Percentiles rank a stretch among this genome's conserved stretches.
Conservation (phyloP, 2,329 filamentous ascomycete genomes). For the Phyllosticta citriasiana region DNA sequence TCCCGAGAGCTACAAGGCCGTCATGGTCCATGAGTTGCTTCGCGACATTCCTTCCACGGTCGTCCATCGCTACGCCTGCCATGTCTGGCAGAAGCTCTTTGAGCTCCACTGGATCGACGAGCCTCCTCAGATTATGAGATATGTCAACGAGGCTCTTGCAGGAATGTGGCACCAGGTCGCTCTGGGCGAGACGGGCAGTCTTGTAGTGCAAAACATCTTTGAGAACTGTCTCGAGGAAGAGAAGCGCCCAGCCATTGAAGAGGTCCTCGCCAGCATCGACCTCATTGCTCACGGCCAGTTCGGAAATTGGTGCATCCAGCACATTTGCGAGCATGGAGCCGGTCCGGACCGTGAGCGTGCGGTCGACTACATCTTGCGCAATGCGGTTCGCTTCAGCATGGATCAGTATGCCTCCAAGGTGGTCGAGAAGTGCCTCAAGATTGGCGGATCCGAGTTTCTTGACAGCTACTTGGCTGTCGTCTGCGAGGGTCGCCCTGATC, state of each 20-base stretch:
- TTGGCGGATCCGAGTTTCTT: constrained; percentile 82
- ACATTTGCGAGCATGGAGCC: constrained; percentile 93
- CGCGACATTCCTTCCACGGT: constrained; percentile 95
- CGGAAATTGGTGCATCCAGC: constrained; percentile 99
- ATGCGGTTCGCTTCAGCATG: constrained; percentile 93
- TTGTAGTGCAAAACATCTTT: constrained; percentile 99
- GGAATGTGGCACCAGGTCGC: constrained; percentile 99
- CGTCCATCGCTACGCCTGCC: constrained; percentile 95
- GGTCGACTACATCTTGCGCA: constrained; percentile 88
- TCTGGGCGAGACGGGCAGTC: constrained; percentile 88
- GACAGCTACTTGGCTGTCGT: constrained; percentile 88
- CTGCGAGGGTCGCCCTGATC: constrained; percentile 80
- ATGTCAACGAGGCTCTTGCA: constrained; percentile 85
- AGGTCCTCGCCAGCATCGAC: constrained; percentile 90
- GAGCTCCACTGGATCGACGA: constrained; percentile 92
- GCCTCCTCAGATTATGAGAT: constrained; percentile 96
- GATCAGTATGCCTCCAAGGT: constrained; percentile 99
- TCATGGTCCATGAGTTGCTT: constrained; percentile 97
- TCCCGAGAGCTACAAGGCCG: constrained; percentile 92
- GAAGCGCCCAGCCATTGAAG: constrained; percentile 97
- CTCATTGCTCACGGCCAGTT: constrained; percentile 96
- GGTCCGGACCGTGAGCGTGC: constrained; percentile 86
- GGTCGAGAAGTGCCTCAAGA: constrained; percentile 97
- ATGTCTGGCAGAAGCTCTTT: constrained; percentile 99
- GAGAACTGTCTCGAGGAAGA: constrained; percentile 98